Percentiles rank a stretch among this genome's conserved stretches.
These are phyloP conservation scores for Apiospora marii DNA, from an alignment of 2,329 filamentous ascomycete species.

Conservation along the genomic window DNA sequence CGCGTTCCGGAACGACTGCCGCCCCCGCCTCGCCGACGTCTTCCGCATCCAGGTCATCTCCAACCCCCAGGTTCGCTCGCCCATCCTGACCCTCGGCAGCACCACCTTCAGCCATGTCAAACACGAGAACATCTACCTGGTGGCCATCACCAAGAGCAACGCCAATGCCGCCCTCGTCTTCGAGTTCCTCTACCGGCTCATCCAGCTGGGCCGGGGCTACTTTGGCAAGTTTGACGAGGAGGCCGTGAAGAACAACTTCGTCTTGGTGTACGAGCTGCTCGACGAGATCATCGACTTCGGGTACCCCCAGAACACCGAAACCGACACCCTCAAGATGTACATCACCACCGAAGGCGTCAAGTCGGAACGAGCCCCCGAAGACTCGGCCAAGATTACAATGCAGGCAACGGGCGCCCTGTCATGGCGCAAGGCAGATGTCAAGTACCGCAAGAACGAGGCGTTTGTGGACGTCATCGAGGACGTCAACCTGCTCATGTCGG, in stretches of 20 bases:
- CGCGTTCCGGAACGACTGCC: constrained; percentile 97
- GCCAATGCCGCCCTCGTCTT: constrained; percentile 98
- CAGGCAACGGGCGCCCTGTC: constrained; percentile 96
- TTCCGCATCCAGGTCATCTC: constrained; percentile 99
- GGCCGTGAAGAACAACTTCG: constrained; percentile 99
- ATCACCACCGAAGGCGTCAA: constrained; percentile 99
- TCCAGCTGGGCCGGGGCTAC: constrained; percentile 90
- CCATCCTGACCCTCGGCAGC: constrained; percentile 94
- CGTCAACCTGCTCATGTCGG: constrained; percentile 99
- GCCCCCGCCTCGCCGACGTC: constrained; percentile 95
- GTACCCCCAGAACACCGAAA: constrained; percentile 98
- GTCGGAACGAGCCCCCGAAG: constrained; percentile 83
- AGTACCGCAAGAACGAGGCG: constrained; percentile 99
- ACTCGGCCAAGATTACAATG: constrained; percentile 98
- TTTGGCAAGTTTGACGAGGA: constrained; percentile 99
- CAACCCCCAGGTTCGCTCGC: constrained; percentile 95
- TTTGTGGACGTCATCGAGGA: constrained; percentile 99
- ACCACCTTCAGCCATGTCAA: constrained; percentile 99
- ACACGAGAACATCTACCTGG: constrained; percentile 98
- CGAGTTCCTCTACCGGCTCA: constrained; percentile 94
- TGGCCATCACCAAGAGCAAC: constrained; percentile 98
- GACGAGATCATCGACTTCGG: constrained; percentile 99
- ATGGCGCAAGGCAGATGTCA: constrained; percentile 96
- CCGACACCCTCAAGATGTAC: constrained; percentile 99
- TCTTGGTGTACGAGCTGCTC: constrained; percentile 94